Base-by-base conservation (phyloP, 108 stramenopile species). In the Nitzschia inconspicua region DNA sequence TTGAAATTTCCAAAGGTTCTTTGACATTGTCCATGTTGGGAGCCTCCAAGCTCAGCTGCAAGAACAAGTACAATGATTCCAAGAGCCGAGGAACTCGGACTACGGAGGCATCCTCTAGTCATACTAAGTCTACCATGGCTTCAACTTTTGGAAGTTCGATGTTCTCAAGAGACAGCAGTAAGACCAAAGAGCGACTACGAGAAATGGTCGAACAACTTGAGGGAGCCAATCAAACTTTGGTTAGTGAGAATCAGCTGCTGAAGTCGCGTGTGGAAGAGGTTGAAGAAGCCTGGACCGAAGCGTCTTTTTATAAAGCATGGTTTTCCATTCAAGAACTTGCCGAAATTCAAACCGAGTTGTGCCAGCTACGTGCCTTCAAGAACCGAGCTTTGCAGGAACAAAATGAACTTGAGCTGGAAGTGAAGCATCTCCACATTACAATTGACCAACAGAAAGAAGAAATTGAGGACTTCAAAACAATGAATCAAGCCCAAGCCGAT, bases 141-240 rank as follows among this genome's bases (percentile, higher is more conserved):
- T 56, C 54, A 1, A 56, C 37, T 19, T 37, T 56, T 3, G 37
- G 37, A 11, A 56, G 54, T 22, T 40, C 40, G 54, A 56, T 56
- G 34, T 6, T 35, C 1, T 56, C 54, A 8, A 56, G 40, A 22
- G 23, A 16, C 14, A 23, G 24, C 18, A 8, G 14, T 37, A 52
- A 10, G 16, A 56, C 37, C 3, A 8, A 24, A 23, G 11, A 19
- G 9, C 37, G 40, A 10, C 23, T 37, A 19, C 37, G 40, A 37
- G 36, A 56, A 23, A 36, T n/a, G 19, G 20, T 56, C 2, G 23
- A 14, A 10, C 9, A 19, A 1, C 54, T 56, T 18, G 35, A 56
- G 6, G 11, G 28, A 20, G 54, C 37, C 37, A 56, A 56, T 20
- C 1, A 5, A 20, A 22, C 37, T 10, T 56, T 56, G 54, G 36